A percentile compares a stretch with the other conserved stretches of the same genome.
Conservation (phyloP, 2,329 filamentous ascomycete species). For the Trichophyton mentagrophytes region DNA sequence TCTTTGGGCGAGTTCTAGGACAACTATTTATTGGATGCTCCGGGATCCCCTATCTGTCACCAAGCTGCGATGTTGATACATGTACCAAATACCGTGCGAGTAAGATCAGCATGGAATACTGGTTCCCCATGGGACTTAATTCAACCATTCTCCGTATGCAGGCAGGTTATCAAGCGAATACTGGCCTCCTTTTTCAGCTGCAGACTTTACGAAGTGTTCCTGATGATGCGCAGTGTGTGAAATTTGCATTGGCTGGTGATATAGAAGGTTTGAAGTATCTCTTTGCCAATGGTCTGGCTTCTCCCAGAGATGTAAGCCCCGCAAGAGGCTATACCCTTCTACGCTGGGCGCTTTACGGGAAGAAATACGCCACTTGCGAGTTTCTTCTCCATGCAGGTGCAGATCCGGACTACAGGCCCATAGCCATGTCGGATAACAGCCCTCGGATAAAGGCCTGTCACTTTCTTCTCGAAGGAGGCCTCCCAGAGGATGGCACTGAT, state of each 20-base stretch:
- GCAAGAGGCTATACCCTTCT: constrained; percentile 23
- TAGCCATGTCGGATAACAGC: constrained; percentile 17
- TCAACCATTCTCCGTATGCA: constrained; percentile 21
- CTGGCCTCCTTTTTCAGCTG: constrained; percentile 17
- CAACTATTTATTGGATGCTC: constrained; percentile 20
- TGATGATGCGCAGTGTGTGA: constrained; percentile 21
- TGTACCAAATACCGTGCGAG: constrained; percentile 16
- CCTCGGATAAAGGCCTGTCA: constrained; percentile 18
- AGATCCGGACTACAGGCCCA: constrained; percentile 21
- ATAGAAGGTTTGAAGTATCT: constrained; percentile 22
- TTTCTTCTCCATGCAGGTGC: constrained; percentile 21
- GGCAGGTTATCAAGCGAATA: constrained; percentile 13
- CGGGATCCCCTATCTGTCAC: constrained; percentile 18
- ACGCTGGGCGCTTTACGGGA: constrained; percentile 23
- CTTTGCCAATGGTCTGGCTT: constrained; percentile 21
- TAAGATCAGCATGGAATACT: constrained; percentile 21
- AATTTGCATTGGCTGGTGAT: constrained; percentile 21
- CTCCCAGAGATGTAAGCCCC: constrained; percentile 22
- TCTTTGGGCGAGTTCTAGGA: constrained; percentile 17
- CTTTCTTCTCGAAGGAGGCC: constrained; percentile 16
- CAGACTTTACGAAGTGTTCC: constrained; percentile 20
- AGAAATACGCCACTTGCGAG: constrained; percentile 21
- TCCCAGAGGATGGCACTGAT: constrained; percentile 10
- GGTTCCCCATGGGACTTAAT: constrained; percentile 23
- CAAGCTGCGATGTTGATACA: constrained; percentile 15